Conservation (phyloP, 148 eudicot species). For the Rhododendron mucronatum region DNA sequence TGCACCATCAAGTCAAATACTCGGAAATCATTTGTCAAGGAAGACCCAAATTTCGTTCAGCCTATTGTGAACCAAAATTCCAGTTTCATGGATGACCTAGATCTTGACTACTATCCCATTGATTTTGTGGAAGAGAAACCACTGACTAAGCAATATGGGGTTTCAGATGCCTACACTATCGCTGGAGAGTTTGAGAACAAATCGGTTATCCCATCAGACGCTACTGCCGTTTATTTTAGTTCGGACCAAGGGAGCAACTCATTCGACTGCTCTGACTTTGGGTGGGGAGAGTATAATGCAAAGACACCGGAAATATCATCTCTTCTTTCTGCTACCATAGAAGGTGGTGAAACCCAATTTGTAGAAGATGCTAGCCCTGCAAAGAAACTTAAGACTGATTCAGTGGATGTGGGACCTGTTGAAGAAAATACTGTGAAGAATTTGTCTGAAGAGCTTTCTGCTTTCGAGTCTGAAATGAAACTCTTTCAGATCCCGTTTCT, state of each 20-base stretch:
- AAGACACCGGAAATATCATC: constrained; percentile 81
- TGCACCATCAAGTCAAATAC: constrained; percentile 33
- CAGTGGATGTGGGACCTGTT: constrained; percentile 26
- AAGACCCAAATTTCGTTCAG: constrained; percentile 22
- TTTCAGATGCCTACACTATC: constrained; percentile 21
- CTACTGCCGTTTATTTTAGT: constrained; percentile 32
- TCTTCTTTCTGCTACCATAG: constrained; percentile 48
- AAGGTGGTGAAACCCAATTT: constrained; percentile 34
- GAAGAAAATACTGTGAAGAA: constrained; percentile 27
- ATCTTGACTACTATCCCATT: constrained; percentile 23
- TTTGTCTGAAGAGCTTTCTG: constrained; percentile 39
- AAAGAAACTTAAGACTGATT: constrained; percentile 50
- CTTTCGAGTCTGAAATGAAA: constrained; percentile 68
- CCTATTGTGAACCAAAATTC: constrained; percentile 30
- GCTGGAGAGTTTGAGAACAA: constrained; percentile 24
- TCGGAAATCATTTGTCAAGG: constrained; percentile 25
- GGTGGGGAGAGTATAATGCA: constrained; percentile 57
- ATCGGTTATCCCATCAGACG: constrained; percentile 29
- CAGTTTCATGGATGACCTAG: constrained; percentile 25
- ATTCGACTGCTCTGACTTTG: constrained; percentile 66
- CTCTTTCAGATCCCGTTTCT: constrained; percentile 47
- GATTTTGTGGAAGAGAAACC: constrained; percentile 61
- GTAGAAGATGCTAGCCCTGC: constrained; percentile 39
- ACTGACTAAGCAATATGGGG: constrained; percentile 25
- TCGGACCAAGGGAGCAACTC: constrained; percentile 86